Evolutionary conservation across 306 rosid species (phyloP).

Genomic region (Corylus americana): DNA sequence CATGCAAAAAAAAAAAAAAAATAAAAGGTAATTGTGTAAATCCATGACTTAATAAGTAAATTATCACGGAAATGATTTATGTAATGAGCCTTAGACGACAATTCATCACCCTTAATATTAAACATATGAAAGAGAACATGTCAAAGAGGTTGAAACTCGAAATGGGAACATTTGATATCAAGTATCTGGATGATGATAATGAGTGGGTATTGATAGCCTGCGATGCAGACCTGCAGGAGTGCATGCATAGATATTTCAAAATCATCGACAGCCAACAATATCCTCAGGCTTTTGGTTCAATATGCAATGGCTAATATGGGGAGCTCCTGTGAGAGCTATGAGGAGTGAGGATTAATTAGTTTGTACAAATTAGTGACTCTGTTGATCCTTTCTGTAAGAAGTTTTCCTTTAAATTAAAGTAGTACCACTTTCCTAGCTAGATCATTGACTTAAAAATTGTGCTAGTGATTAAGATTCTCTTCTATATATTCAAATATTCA

Average conservation of each 20-base stretch:
- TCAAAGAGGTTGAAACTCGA: constrained; percentile 73
- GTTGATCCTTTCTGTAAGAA: constrained; percentile 21
- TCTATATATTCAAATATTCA: not conserved
- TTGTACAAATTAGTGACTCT: constrained; percentile 35
- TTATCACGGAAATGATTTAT: no score
- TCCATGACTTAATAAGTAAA: no score
- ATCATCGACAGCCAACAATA: constrained; percentile 51
- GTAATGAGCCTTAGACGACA: no score
- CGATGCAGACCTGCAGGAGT: constrained; percentile 77
- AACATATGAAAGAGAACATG: constrained; percentile 58
- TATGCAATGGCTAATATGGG: constrained; percentile 58
- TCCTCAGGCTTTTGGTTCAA: constrained; percentile 73
- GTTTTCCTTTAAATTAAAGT: constrained; percentile 1
- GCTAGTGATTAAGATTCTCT: no score
- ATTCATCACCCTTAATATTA: no score
- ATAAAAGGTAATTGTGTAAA: no score
- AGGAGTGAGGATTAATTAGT: constrained; percentile 36
- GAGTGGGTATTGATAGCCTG: constrained; percentile 90
- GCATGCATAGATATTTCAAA: constrained; percentile 58
- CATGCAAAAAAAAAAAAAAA: no score
- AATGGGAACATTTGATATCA: constrained; percentile 66
- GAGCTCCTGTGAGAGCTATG: constrained; percentile 73
- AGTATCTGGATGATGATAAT: constrained; percentile 79
- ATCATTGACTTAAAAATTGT: no score
- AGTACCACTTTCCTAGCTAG: no score